Percentiles rank a stretch among this genome's conserved stretches.
Conservation (phyloP, 2,329 filamentous ascomycete species). For the Nothomitra cinnamomea region DNA sequence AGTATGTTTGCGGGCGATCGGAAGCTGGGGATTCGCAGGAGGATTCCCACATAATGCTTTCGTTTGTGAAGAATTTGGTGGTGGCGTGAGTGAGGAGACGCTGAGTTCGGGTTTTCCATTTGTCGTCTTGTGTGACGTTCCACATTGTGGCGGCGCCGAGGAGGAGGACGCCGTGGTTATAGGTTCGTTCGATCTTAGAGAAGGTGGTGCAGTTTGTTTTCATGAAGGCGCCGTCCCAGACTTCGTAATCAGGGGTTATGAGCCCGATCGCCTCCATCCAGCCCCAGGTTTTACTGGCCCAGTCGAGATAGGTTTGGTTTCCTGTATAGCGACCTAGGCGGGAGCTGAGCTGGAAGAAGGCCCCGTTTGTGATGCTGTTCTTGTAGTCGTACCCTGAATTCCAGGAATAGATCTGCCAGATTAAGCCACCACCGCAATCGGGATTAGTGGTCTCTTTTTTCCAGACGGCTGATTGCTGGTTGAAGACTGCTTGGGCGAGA, state of each 20-base stretch:
- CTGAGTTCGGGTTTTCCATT: slow-evolving; percentile 1
- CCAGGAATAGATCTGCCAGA: slow-evolving; percentile 4
- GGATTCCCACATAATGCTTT: neutral
- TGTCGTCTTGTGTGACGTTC: neutral
- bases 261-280: slow-evolving; percentile 1
- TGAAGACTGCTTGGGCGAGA: slow-evolving; percentile 54
- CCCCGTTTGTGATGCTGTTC: slow-evolving; percentile 4
- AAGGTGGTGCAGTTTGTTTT: slow-evolving; percentile 7
- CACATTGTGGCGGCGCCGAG: slow-evolving; percentile 2
- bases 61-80: neutral
- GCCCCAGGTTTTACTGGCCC: slow-evolving; percentile 2
- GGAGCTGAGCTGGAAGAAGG: slow-evolving; percentile 1
- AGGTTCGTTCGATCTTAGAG: neutral
- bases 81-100: neutral
- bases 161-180: slow-evolving; percentile 6
- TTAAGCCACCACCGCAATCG: slow-evolving; percentile 3
- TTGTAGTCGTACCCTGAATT: slow-evolving; percentile 6
- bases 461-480: slow-evolving; percentile 54
- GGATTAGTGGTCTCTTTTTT: slow-evolving; percentile 30
- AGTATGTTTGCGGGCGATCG: neutral
- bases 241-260: neutral
- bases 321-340: slow-evolving; percentile 2
- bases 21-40: neutral
- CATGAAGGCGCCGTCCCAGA: slow-evolving; percentile 1
- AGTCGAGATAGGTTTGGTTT: slow-evolving; percentile 5